Evolutionary conservation across 2,329 filamentous ascomycete genomes (phyloP).

Genomic region (Trichophyton rubrum): DNA sequence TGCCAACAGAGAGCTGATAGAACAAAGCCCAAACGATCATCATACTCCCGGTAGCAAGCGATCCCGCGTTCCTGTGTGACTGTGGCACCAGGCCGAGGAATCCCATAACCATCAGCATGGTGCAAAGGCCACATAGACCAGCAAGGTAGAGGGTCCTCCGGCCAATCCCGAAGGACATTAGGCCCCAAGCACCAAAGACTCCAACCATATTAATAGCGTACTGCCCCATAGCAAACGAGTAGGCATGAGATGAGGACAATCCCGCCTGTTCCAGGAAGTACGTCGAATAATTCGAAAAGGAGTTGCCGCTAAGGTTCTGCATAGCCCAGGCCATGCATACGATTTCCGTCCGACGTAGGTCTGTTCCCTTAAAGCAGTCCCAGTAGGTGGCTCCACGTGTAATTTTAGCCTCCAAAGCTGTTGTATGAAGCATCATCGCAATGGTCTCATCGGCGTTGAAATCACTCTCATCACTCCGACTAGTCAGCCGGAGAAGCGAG

Average conservation of each 20-base stretch:
- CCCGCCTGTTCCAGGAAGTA: conserved; percentile 48
- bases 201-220: conserved; percentile 63
- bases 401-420: conserved; percentile 40
- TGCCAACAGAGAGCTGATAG: conserved; percentile 79
- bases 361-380: conserved; percentile 72
- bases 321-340: conserved; percentile 53
- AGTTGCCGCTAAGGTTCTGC: conserved; percentile 52
- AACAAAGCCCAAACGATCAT: conserved; percentile 73
- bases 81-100: conserved; percentile 65
- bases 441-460: conserved; percentile 76
- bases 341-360: conserved; percentile 66
- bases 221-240: conserved; percentile 46
- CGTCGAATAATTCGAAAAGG: conserved; percentile 52
- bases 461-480: conserved; percentile 43
- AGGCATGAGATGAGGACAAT: conserved; percentile 37
- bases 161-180: conserved; percentile 64
- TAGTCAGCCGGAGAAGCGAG: conserved; percentile 34
- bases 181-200: conserved; percentile 67
- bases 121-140: conserved; percentile 59
- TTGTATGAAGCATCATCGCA: conserved; percentile 87
- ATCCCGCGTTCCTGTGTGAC: conserved; percentile 45
- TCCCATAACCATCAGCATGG: conserved; percentile 70
- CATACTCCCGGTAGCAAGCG: conserved; percentile 69
- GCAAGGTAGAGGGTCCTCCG: conserved; percentile 64
- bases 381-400: conserved; percentile 61